These are phyloP conservation scores for Scenedesmus sp. DNA, from an alignment of 163 green algal genomes.

Conservation along the genomic window DNA sequence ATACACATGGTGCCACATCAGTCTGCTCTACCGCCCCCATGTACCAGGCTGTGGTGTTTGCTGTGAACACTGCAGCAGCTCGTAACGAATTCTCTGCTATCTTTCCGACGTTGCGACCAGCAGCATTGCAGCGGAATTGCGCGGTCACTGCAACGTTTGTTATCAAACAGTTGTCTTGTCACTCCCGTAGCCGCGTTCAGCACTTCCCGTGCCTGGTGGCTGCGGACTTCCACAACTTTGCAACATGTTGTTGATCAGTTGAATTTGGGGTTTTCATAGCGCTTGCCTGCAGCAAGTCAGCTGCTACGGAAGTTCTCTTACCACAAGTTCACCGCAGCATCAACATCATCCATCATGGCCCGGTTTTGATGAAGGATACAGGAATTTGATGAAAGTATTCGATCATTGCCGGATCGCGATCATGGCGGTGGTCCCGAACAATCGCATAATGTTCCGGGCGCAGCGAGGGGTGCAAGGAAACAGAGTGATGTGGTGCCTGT, in stretches of 20 bases:
- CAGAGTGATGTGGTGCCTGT: background rate
- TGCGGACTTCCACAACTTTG: background rate
- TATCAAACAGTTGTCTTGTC: background rate
- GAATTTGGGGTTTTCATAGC: background rate
- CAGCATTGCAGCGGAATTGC: background rate
- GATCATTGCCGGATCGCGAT: background rate
- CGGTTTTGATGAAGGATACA: background rate
- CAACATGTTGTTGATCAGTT: background rate
- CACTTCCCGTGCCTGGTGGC: background rate
- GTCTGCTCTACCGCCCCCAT: too few species aligned
- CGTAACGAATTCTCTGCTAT: too few species aligned
- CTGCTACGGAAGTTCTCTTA: background rate
- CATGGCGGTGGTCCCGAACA: background rate
- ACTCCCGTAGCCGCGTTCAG: background rate
- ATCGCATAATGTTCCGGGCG: background rate
- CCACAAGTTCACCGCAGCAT: background rate
- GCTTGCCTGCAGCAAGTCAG: background rate
- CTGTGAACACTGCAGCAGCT: too few species aligned
- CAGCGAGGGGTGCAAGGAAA: background rate
- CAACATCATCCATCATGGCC: background rate
- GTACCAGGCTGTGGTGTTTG: too few species aligned
- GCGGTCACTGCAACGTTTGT: background rate
- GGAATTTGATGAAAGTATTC: background rate
- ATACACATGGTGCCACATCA: too few species aligned
- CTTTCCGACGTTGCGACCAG: too few species aligned